Evolutionary conservation across 768 basidiomycete genomes (phyloP), one percentile per base, ranked within the genome.

Genomic region (Pholiota microspora): DNA sequence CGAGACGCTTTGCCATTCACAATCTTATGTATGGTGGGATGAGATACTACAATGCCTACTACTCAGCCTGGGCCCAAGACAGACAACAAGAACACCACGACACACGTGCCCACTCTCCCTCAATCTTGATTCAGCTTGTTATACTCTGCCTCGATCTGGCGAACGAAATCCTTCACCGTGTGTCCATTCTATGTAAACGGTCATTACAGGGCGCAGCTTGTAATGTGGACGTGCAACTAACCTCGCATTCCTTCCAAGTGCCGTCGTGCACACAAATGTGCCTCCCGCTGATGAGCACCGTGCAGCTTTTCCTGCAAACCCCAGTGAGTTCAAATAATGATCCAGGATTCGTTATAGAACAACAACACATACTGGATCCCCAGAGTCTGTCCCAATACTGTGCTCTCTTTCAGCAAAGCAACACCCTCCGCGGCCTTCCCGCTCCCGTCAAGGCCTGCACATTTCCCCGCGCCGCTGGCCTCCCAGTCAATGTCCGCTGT

Each of bases 181-280:
- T 95, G 92, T 10, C 93, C 94, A 52, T 80, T 81, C 89, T 93
- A 48, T 29, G 23, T 29, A 50, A 45, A 31, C 8, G 12, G 28
- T 57, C 64, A 55, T 21, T 59, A 56, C 66, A 38, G 44, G 24
- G 53, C 27, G 16, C 34, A 7, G n/a, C 42, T 29, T 24, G 25
- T 28, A 5, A 15, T 49, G 51, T 25, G 27, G 24, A 21, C 2
- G n/a, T 3, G 32, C 3, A 34, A 56, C 69, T 66, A 62, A 90
- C 89, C 71, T 89, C 84, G 67, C 90, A 95, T 44, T 85, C 71
- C 64, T 88, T 84, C 92, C 92, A 94, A 46, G 72, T 79, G 7
- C 76, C 83, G 64, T 94, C 91, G 52, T 85, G 87, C 35, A 93
- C 77, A 64, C 92, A 94, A 12, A 87, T 82, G 58, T 79, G 72